A percentile compares a stretch with the other conserved stretches of the same genome.
phyloP scores from a whole-genome alignment of 352 stramenopile species.

The Thraustotheca clavata region DNA sequence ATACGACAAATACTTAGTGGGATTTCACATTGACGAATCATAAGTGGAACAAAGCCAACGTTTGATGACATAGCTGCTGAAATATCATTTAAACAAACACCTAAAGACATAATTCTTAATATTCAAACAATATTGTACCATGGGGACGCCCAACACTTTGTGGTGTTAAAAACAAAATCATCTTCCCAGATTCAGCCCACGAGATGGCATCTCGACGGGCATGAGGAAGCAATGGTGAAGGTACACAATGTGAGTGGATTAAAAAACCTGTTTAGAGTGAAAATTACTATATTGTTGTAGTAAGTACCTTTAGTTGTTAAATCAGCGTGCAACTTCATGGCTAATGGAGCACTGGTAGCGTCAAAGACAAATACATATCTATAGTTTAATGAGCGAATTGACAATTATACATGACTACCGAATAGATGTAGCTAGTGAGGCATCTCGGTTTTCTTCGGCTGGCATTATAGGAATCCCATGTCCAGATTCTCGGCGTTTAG shows the following conservation, averaged over 20 bases:
- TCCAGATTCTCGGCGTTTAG: neutral
- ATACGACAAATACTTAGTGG: constrained; percentile 73
- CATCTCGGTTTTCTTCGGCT: neutral
- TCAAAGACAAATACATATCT: constrained; percentile 23
- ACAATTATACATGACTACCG: neutral
- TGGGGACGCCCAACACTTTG: constrained; percentile 57
- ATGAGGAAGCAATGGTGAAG: constrained; percentile 4
- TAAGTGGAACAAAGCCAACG: constrained; percentile 60
- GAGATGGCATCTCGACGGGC: constrained; percentile 34
- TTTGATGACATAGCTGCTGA: constrained; percentile 56
- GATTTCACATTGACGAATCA: constrained; percentile 66
- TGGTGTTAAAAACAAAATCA: constrained; percentile 58
- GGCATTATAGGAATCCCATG: neutral
- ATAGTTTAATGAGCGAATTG: neutral
- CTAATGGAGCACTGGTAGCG: constrained; percentile 7
- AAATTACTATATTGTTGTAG: neutral
- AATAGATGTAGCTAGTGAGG: neutral
- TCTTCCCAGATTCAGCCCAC: constrained; percentile 51
- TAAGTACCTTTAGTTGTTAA: constrained; percentile 5
- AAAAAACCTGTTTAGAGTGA: neutral
- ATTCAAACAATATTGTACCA: constrained; percentile 13
- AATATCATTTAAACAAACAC: constrained; percentile 65
- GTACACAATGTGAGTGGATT: constrained; percentile 5
- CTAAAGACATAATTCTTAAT: neutral
- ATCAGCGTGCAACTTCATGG: constrained; percentile 16